phyloP scores from a whole-genome alignment of 2,329 filamentous ascomycete species.

The Cladosporium sp. region DNA sequence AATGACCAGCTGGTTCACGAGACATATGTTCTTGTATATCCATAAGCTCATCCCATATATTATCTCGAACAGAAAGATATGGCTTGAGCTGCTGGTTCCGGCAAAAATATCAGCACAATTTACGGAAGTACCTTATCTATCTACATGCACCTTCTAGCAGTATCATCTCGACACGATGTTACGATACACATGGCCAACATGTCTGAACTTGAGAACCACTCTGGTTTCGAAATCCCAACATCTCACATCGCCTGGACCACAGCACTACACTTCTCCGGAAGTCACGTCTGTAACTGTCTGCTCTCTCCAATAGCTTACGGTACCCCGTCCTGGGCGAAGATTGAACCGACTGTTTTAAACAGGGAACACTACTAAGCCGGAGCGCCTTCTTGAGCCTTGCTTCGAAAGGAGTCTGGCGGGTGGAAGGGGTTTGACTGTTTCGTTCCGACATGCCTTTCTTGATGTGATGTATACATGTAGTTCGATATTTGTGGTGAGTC shows the following conservation, averaged over 20 bases:
- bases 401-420: constrained; percentile 77
- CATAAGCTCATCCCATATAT: no score
- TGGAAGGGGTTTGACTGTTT: constrained; percentile 94
- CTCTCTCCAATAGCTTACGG: constrained; percentile 33
- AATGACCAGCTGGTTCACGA: not conserved
- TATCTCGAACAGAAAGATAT: not conserved
- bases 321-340: constrained; percentile 66
- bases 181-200: not conserved
- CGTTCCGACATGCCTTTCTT: constrained; percentile 66
- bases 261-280: constrained; percentile 25
- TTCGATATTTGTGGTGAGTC: not conserved
- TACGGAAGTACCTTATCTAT: not conserved
- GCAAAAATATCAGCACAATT: not conserved
- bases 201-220: not conserved
- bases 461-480: constrained; percentile 31
- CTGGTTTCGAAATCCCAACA: not conserved
- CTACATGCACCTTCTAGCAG: not conserved
- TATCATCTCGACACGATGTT: not conserved
- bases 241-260: constrained; percentile 31
- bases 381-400: constrained; percentile 84
- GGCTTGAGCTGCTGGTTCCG: not conserved
- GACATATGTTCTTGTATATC: not conserved
- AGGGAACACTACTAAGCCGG: constrained; percentile 97
- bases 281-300: constrained; percentile 37
- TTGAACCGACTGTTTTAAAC: constrained; percentile 31